These are phyloP conservation scores for Skeletonema marinoi DNA, from an alignment of 108 stramenopile species.

Conservation along the genomic window DNA sequence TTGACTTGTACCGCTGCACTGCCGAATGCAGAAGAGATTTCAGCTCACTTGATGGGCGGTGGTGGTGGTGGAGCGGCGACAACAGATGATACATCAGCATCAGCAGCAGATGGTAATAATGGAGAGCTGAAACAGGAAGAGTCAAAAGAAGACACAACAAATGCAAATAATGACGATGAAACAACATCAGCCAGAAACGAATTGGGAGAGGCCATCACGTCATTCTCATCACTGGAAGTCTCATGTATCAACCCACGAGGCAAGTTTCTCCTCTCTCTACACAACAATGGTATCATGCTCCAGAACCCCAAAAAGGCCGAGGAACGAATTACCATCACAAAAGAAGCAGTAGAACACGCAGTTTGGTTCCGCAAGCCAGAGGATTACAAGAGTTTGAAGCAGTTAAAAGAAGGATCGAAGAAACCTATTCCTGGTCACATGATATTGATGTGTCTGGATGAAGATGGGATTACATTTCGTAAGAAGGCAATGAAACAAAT, in stretches of 20 bases:
- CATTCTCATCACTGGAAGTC: constrained; percentile 31
- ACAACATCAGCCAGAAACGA: background rate
- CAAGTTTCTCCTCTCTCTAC: constrained; percentile 41
- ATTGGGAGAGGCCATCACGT: background rate
- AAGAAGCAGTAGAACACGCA: constrained; percentile 30
- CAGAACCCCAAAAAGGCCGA: constrained; percentile 53
- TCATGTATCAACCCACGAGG: constrained; percentile 65
- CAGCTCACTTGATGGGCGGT: constrained; percentile 38
- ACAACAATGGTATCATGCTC: constrained; percentile 48
- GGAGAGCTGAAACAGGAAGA: background rate
- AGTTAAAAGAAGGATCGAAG: constrained; percentile 4
- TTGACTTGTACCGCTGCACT: constrained; percentile 37
- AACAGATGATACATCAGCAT: background rate
- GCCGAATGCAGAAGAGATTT: constrained; percentile 50
- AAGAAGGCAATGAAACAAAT: constrained; percentile 53
- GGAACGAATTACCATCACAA: constrained; percentile 19
- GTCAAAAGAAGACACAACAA: background rate
- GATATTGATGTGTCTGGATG: constrained; percentile 22
- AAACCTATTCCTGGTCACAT: constrained; percentile 35
- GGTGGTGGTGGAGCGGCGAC: constrained; percentile 17
- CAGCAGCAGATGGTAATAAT: too few species aligned
- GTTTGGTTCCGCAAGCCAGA: constrained; percentile 76
- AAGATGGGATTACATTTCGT: constrained; percentile 21
- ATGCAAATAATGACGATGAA: background rate
- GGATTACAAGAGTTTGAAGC: constrained; percentile 53